phyloP scores from a whole-genome alignment of 2,329 filamentous ascomycete species.

The Alternaria consortialis region DNA sequence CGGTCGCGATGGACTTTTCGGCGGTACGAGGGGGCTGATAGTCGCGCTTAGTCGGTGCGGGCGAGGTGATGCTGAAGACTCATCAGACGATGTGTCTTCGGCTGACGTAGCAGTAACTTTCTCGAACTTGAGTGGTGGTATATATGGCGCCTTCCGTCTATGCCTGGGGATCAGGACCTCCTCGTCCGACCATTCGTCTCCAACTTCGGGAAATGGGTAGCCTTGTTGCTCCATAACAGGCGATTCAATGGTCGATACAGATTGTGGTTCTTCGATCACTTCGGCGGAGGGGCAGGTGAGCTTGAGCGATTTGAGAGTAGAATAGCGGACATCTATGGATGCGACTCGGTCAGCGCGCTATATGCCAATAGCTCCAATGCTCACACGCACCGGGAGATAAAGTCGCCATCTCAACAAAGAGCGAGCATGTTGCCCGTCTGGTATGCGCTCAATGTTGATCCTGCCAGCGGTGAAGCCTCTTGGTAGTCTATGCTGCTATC shows the following conservation, averaged over 20 bases:
- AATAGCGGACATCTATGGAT: conserved; percentile 47
- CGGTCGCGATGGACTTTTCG: conserved; percentile 49
- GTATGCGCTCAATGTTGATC: conserved; percentile 11
- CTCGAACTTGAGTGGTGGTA: conserved; percentile 37
- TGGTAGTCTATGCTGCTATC: conserved; percentile 12
- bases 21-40: conserved; percentile 42
- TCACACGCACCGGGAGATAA: conserved; percentile 37
- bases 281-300: conserved; percentile 50
- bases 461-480: conserved; percentile 12
- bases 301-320: conserved; percentile 48
- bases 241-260: conserved; percentile 26
- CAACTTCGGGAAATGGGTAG: conserved; percentile 44
- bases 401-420: conserved; percentile 34
- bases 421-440: conserved; percentile 18
- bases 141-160: conserved; percentile 39
- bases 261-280: conserved; percentile 33
- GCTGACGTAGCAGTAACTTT: conserved; percentile 32
- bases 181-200: conserved; percentile 50
- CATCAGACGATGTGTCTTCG: conserved; percentile 38
- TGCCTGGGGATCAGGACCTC: conserved; percentile 48
- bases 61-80: conserved; percentile 35
- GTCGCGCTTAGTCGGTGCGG: conserved; percentile 31
- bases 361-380: conserved; percentile 15
- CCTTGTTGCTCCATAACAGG: conserved; percentile 27
- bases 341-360: conserved; percentile 33